These are phyloP conservation scores for Gracilaria domingensis DNA, from an alignment of 23 red algal genomes.

Conservation along the genomic window DNA sequence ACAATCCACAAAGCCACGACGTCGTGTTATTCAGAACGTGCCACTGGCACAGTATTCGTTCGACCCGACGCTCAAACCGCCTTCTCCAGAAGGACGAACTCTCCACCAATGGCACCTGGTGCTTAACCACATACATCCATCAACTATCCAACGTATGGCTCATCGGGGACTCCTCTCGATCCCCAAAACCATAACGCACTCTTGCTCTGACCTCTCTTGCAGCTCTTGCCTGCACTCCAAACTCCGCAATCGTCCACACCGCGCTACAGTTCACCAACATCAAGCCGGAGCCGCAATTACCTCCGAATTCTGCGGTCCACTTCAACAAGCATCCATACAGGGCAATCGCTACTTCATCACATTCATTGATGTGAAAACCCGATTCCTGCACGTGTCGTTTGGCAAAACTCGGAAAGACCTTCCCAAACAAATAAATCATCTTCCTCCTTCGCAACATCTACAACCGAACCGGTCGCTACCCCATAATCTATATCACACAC, in stretches of 20 bases:
- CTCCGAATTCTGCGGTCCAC: no score
- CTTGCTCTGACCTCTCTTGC: no score
- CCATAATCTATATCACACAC: not conserved
- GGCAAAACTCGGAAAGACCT: not conserved
- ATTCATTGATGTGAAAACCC: not conserved
- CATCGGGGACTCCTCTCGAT: not conserved
- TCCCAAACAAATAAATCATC: not conserved
- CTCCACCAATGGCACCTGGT: slow-evolving; percentile 14
- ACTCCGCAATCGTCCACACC: no score
- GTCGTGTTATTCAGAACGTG: not conserved
- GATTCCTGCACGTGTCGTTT: not conserved
- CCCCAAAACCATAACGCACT: not conserved
- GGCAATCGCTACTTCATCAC: slow-evolving; percentile 17
- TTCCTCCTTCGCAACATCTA: not conserved
- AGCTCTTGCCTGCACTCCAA: no score
- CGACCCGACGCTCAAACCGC: not conserved
- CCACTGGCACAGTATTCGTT: not conserved
- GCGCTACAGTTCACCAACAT: no score
- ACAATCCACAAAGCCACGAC: no score
- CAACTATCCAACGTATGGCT: not conserved
- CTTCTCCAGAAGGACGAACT: not conserved
- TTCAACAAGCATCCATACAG: not conserved
- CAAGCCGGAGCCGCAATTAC: no score
- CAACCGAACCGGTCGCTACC: not conserved
- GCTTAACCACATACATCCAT: not conserved